Evolutionary conservation across 2,329 filamentous ascomycete genomes (phyloP), one percentile per base, ranked within the genome.

Genomic region (Fusarium penzigii): DNA sequence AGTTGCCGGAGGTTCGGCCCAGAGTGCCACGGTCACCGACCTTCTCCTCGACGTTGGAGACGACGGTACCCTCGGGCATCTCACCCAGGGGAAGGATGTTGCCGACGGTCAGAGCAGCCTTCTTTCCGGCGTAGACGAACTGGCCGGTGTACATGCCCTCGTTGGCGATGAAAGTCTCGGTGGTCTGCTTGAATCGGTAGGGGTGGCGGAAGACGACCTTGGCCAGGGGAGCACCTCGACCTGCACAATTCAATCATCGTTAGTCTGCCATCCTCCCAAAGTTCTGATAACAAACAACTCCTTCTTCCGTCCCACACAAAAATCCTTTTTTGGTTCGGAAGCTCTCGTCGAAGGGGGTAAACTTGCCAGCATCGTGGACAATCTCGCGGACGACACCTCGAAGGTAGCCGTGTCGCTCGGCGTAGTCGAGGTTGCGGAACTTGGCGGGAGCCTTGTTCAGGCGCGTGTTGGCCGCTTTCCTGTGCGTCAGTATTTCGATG

Each of bases 111-210:
- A 99, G 86, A 66, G 88, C 84, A 72, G 94, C 94, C 82, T 96
- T 94, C 91, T 99, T 99, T 77, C 94, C 94, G 75, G 93, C 94
- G 82, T 99, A 99, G 88, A 99, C 92, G 86, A 99, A 99, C 81
- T 99, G 94, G 77, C 94, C 94, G 67, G 94, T 97, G 90, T 97
- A 99, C 92, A 97, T 97, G 83, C 94, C 94, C 85, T 97, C 94
- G 83, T 97, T 99, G 80, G 94, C 94, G 75, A 99, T 99, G 88
- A 99, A 97, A 69, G 94, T 99, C 88, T 99, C 92, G 78, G 89
- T 93, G 77, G 92, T 82, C 76, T 92, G 88, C 88, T 96, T 96
- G 89, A 90, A 97, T 79, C 87, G 86, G 89, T 99, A 99, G 71
- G 94, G 92, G 80, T 96, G 90, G 72, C 94, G 92, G 90, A 99